Conservation (phyloP, 1,284 basidiomycete genomes). For the Rhodofomes roseus region DNA sequence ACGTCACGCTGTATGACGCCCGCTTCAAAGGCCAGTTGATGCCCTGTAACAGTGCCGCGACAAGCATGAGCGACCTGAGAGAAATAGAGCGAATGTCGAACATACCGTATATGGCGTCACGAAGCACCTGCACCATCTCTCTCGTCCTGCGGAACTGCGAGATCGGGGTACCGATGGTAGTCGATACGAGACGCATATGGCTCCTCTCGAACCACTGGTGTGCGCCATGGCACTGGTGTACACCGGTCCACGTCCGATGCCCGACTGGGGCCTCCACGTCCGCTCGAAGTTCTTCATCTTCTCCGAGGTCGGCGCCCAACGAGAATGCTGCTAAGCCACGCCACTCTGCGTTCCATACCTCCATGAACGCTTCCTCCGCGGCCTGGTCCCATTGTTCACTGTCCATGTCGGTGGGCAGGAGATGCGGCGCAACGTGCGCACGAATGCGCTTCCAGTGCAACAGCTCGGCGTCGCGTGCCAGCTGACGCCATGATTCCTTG, state of each 20-base stretch:
- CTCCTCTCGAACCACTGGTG: conserved; percentile 5
- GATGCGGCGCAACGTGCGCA: not conserved
- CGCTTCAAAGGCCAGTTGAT: not conserved
- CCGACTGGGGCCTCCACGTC: too few relatives aligned
- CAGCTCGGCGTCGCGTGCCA: conserved; percentile 3
- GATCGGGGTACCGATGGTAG: conserved; percentile 10
- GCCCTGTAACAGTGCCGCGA: not conserved
- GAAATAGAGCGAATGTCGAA: not conserved
- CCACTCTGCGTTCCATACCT: too few relatives aligned
- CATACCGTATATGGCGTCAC: conserved; percentile 13
- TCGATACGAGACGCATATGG: conserved; percentile 9
- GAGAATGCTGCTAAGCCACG: too few relatives aligned
- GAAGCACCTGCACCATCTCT: conserved; percentile 10
- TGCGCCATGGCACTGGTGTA: not conserved
- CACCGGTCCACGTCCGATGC: too few relatives aligned
- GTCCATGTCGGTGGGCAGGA: too few relatives aligned
- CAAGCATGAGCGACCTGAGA: not conserved
- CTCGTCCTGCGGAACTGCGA: conserved; percentile 9
- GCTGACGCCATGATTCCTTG: conserved; percentile 16
- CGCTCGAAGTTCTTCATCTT: too few relatives aligned
- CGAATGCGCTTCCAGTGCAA: conserved; percentile 4
- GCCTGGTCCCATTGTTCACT: too few relatives aligned
- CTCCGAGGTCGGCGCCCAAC: too few relatives aligned
- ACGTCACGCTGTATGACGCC: conserved; percentile 13
- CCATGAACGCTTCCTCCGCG: too few relatives aligned